Conservation (phyloP, 164 flowering plant species). For the Vitis riparia region DNA sequence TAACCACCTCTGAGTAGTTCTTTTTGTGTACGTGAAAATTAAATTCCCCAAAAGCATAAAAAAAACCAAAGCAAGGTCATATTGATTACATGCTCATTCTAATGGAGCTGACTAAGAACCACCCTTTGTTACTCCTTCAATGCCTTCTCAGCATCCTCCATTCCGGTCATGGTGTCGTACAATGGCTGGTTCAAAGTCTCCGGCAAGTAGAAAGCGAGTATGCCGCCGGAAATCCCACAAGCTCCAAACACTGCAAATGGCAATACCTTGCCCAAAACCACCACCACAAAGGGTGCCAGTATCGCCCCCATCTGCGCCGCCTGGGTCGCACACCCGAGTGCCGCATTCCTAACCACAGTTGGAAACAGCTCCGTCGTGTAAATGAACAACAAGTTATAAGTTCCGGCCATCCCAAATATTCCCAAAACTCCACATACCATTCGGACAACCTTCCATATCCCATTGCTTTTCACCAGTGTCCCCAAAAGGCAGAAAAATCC, state of each 20-base stretch:
- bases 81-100: not conserved
- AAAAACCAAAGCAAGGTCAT: too few relatives aligned
- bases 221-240: constrained; percentile 66
- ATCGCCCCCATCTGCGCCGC: constrained; percentile 93
- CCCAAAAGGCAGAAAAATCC: constrained; percentile 71
- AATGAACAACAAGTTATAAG: constrained; percentile 76
- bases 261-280: constrained; percentile 67
- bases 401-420: constrained; percentile 89
- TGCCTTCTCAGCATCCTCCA: constrained; percentile 53
- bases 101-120: too few relatives aligned
- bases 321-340: constrained; percentile 80
- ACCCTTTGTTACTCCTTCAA: not conserved
- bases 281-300: constrained; percentile 86
- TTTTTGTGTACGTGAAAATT: too few relatives aligned
- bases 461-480: constrained; percentile 26
- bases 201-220: constrained; percentile 66
- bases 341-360: constrained; percentile 89
- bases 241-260: constrained; percentile 71
- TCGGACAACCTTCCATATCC: constrained; percentile 44
- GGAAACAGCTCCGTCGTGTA: constrained; percentile 89
- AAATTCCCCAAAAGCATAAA: too few relatives aligned
- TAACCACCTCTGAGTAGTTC: too few relatives aligned
- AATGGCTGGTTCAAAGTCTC: constrained; percentile 78
- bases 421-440: constrained; percentile 79
- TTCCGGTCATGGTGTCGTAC: constrained; percentile 82